phyloP scores from a whole-genome alignment of 2,329 filamentous ascomycete species.

The Paecilomyces variotii region DNA sequence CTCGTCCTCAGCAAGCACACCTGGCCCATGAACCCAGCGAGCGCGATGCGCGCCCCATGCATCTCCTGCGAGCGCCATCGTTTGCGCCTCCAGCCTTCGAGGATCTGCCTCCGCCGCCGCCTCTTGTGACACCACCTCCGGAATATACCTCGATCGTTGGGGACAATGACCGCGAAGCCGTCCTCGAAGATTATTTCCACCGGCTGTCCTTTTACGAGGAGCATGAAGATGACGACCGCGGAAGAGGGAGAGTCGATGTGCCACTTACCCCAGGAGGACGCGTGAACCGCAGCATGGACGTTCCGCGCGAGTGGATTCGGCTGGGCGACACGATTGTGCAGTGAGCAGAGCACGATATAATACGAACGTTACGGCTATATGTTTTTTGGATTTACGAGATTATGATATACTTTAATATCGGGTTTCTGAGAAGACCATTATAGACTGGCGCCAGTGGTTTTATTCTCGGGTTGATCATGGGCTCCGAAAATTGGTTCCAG shows the following conservation, averaged over 20 bases:
- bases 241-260: constrained; percentile 43
- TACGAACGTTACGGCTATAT: not conserved
- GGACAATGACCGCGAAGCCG: constrained; percentile 55
- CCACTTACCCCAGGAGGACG: constrained; percentile 57
- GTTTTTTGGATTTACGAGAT: constrained; percentile 4
- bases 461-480: not conserved
- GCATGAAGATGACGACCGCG: constrained; percentile 45
- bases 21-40: constrained; percentile 39
- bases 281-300: constrained; percentile 58
- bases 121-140: constrained; percentile 71
- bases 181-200: constrained; percentile 78
- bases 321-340: constrained; percentile 21
- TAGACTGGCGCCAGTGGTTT: not conserved
- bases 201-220: constrained; percentile 64
- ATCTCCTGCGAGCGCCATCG: constrained; percentile 72
- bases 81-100: constrained; percentile 85
- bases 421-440: not conserved
- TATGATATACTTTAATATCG: not conserved
- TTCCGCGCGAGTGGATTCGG: constrained; percentile 48
- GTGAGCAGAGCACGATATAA: constrained; percentile 6
- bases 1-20: constrained; percentile 44
- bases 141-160: constrained; percentile 75
- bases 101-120: constrained; percentile 67
- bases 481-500: not conserved
- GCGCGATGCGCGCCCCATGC: constrained; percentile 61